Conservation (phyloP, 163 green algal species). For the Prototheca cutis region DNA sequence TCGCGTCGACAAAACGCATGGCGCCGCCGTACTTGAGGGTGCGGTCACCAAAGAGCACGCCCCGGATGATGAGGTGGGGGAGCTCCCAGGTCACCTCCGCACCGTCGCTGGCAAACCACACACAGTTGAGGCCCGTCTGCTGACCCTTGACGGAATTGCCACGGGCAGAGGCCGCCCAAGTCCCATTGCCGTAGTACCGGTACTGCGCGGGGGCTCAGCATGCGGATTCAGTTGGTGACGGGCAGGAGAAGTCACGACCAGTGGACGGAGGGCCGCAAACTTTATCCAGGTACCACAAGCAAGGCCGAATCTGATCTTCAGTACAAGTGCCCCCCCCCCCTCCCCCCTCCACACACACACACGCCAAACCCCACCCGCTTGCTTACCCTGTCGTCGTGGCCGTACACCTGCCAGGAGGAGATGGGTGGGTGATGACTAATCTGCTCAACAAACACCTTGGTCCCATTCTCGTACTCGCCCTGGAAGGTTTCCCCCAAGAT, state of each 20-base stretch:
- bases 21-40: slow-evolving; percentile 41
- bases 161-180: slow-evolving; percentile 38
- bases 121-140: slow-evolving; percentile 36
- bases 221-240: background rate
- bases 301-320: too few relatives aligned
- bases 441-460: slow-evolving; percentile 43
- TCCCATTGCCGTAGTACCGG: slow-evolving; percentile 38
- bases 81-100: slow-evolving; percentile 35
- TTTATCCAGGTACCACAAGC: too few relatives aligned
- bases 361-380: background rate
- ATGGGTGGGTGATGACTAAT: slow-evolving; percentile 49
- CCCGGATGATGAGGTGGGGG: slow-evolving; percentile 31
- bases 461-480: slow-evolving; percentile 21
- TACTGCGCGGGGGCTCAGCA: slow-evolving; percentile 18
- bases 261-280: too few relatives aligned
- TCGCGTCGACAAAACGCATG: slow-evolving; percentile 41
- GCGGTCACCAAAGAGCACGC: slow-evolving; percentile 36
- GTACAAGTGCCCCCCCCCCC: too few relatives aligned
- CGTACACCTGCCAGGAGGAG: slow-evolving; percentile 44
- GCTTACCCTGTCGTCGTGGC: slow-evolving; percentile 27
- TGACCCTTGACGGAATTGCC: slow-evolving; percentile 43
- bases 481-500: slow-evolving; percentile 37
- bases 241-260: background rate
- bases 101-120: slow-evolving; percentile 31
- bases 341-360: background rate